Percentiles rank a stretch among this genome's conserved stretches.
phyloP scores from a whole-genome alignment of 768 basidiomycete genomes.

The Rubroboletus satanas region DNA sequence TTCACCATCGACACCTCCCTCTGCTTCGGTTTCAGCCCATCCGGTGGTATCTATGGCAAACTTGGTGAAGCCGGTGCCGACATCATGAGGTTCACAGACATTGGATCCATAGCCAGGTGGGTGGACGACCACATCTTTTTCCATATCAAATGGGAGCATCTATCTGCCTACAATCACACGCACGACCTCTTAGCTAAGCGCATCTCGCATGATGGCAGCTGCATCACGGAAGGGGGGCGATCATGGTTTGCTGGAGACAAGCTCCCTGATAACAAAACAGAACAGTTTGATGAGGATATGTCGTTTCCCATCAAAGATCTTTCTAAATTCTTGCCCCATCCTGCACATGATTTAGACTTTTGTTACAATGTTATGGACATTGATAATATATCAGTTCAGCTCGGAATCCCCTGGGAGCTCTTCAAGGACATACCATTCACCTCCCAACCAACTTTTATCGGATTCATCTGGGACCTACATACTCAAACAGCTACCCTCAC shows the following conservation, averaged over 20 bases:
- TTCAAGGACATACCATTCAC: constrained; percentile 2
- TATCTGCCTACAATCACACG: too few species aligned
- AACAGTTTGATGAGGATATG: not conserved
- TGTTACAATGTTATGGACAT: not conserved
- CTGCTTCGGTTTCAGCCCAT: not conserved
- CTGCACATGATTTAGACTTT: rapidly evolving
- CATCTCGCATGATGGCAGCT: too few species aligned
- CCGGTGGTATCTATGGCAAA: not conserved
- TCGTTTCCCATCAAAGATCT: not conserved
- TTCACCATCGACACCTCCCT: not conserved
- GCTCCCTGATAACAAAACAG: not conserved
- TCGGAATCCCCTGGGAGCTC: not conserved
- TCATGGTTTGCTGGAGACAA: not conserved
- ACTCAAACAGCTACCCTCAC: not conserved
- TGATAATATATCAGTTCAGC: rapidly evolving
- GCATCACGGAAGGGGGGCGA: not conserved
- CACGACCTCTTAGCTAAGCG: too few species aligned
- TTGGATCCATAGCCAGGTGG: not conserved
- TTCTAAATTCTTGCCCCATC: rapidly evolving
- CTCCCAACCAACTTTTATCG: not conserved
- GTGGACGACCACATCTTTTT: too few species aligned
- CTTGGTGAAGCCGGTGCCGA: not conserved
- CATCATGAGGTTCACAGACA: not conserved
- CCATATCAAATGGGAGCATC: too few species aligned
- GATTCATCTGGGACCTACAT: not conserved